phyloP scores from a whole-genome alignment of 495 filamentous ascomycete species.

The Aspergillus conjunctus region DNA sequence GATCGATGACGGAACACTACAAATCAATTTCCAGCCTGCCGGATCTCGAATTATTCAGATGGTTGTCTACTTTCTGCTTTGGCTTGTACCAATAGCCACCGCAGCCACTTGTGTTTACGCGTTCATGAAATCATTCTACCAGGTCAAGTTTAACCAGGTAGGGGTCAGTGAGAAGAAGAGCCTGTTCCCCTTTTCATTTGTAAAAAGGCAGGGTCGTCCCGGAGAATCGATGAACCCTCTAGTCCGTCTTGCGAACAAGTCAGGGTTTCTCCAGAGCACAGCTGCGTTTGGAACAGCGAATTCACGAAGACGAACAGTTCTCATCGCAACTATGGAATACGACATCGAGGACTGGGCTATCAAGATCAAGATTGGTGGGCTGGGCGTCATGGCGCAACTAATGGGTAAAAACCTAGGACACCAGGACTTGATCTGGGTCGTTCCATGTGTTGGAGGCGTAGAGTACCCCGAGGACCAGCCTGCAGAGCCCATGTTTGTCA shows the following conservation, averaged over 20 bases:
- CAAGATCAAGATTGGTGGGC: constrained; percentile 73
- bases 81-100: constrained; percentile 54
- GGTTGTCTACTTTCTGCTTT: constrained; percentile 58
- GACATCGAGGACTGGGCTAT: constrained; percentile 73
- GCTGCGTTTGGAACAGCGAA: constrained; percentile 48
- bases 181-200: constrained; percentile 41
- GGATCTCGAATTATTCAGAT: constrained; percentile 62
- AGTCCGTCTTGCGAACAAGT: constrained; percentile 42
- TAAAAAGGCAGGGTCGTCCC: constrained; percentile 30
- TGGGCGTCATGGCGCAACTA: constrained; percentile 70
- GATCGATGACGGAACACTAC: constrained; percentile 57
- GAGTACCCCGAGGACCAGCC: constrained; percentile 63
- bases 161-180: constrained; percentile 57
- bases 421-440: constrained; percentile 73
- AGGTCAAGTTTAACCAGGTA: constrained; percentile 69
- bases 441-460: constrained; percentile 71
- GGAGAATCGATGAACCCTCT: constrained; percentile 35
- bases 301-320: constrained; percentile 53
- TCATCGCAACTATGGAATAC: constrained; percentile 75
- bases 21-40: constrained; percentile 54
- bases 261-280: constrained; percentile 48
- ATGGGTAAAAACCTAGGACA: constrained; percentile 71
- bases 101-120: constrained; percentile 55
- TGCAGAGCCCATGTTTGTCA: constrained; percentile 65
- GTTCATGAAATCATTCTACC: constrained; percentile 69